Conservation (phyloP, 2,329 filamentous ascomycete species). For the Setomelanomma holmii region DNA sequence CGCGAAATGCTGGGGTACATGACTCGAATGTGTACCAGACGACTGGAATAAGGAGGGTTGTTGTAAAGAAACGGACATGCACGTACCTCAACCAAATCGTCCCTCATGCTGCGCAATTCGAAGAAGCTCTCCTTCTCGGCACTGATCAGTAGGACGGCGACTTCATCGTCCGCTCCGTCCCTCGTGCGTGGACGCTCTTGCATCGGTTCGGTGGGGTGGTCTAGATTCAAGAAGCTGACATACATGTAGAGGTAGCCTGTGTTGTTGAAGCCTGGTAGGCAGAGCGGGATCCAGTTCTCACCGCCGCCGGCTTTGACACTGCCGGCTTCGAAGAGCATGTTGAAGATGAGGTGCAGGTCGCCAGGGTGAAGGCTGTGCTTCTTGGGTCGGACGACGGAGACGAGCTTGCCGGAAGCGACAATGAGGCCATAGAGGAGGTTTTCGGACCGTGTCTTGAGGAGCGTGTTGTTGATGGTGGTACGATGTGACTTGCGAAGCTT, state of each 20-base stretch:
- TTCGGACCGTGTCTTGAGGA: constrained; percentile 78
- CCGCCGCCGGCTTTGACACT: constrained; percentile 91
- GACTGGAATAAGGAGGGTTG: constrained; percentile 18
- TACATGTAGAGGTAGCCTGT: constrained; percentile 99
- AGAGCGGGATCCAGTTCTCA: constrained; percentile 97
- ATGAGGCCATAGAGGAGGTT: constrained; percentile 91
- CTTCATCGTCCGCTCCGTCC: constrained; percentile 66
- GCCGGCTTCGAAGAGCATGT: constrained; percentile 97
- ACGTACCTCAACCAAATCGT: constrained; percentile 64
- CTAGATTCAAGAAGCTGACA: constrained; percentile 86
- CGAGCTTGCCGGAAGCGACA: constrained; percentile 88
- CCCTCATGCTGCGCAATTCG: constrained; percentile 76
- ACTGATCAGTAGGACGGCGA: constrained; percentile 93
- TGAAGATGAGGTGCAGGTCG: constrained; percentile 95
- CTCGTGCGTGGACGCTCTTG: constrained; percentile 47
- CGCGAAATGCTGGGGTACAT: not conserved
- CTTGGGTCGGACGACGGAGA: constrained; percentile 92
- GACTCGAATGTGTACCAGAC: not conserved
- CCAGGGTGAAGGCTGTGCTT: constrained; percentile 95
- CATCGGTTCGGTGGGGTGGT: constrained; percentile 54
- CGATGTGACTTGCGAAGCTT: constrained; percentile 88
- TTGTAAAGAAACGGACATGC: constrained; percentile 14
- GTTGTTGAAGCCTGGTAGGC: constrained; percentile 95
- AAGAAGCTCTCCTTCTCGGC: constrained; percentile 94
- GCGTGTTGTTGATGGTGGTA: constrained; percentile 82